phyloP scores from a whole-genome alignment of 2,329 filamentous ascomycete species.

The Trichoderma breve region DNA sequence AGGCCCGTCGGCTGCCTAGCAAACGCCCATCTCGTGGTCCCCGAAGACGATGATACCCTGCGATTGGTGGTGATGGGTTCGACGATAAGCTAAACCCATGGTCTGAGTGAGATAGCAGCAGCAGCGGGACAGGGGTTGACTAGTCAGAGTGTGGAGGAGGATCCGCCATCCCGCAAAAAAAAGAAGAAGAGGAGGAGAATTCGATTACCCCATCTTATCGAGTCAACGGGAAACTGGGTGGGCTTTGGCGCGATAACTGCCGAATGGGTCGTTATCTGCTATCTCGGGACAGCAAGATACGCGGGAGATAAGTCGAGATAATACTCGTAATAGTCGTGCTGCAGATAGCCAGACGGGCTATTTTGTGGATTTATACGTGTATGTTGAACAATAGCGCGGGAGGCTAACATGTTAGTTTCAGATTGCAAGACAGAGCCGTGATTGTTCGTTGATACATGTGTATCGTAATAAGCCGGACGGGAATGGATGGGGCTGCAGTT shows the following conservation, averaged over 20 bases:
- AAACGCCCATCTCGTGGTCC: neutral
- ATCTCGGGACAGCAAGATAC: constrained; percentile 7
- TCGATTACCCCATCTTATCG: constrained; percentile 46
- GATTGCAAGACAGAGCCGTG: neutral
- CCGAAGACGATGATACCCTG: neutral
- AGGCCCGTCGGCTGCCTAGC: neutral
- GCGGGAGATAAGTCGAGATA: constrained; percentile 4
- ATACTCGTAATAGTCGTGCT: neutral
- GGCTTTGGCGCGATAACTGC: constrained; percentile 4
- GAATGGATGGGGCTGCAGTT: neutral
- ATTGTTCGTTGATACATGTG: too few relatives aligned
- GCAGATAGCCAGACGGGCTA: neutral
- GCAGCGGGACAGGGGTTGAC: neutral
- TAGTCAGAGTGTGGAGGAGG: constrained; percentile 5
- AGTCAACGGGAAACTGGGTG: constrained; percentile 33
- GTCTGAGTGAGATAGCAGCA: constrained; percentile 2
- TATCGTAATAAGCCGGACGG: neutral
- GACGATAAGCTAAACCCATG: constrained; percentile 1
- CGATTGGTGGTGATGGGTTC: constrained; percentile 1
- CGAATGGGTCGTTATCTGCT: constrained; percentile 11
- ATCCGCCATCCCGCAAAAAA: constrained; percentile 10
- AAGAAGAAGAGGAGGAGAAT: neutral
- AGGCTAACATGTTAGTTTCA: neutral
- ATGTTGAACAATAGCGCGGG: neutral
- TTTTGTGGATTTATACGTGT: neutral